Base-by-base conservation (phyloP, 306 rosid genomes). In the Purshia tridentata region DNA sequence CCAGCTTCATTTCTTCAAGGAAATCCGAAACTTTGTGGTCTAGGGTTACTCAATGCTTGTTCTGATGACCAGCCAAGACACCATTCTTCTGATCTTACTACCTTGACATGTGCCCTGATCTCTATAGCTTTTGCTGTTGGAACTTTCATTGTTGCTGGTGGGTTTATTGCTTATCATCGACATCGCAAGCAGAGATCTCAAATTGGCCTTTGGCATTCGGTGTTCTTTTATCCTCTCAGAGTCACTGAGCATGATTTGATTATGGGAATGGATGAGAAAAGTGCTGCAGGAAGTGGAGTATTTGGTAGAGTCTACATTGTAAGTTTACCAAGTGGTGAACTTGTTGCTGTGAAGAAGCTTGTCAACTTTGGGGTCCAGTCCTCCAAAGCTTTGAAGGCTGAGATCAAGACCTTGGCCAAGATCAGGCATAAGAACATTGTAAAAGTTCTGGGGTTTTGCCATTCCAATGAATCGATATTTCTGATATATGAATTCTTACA, bases 1-100 rank as follows among this genome's bases (percentile, higher is more conserved):
- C 99, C 99, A 7, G 99, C 99, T 52, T 94, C 99, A 18, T 94
- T 86, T 78, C 86, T 94, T 82, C 95, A 94, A 77, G 99, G 99
- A 65, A 94, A 94, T 74, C 87, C 89, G 29, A 83, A 69, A 67
- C 97, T 94, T 51, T 94, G 99, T 65, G 99, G 99, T 22, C 88
- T 90, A 35, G 99, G 97, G 66, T 85, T 91, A 72, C 84, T 90
- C 52, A 79, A 83, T 55, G 76, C 87, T 20, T 94, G 99, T 78
- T 85, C 95, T 64, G 89, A 85, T 67, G 89, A 86, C 52, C 82
- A 56, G 59, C 81, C 81, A 67, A 84, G 69, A 76, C 83, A 76
- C 76, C 83, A 65, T 48, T 39, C 72, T 55, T 73, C 74, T 63
- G 87, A 89, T 76, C 78, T 88, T 51, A 88, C 92, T 12, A 77